These are phyloP conservation scores for Przewalskia tangutica DNA, from an alignment of 257 asterid genomes.

Conservation along the genomic window DNA sequence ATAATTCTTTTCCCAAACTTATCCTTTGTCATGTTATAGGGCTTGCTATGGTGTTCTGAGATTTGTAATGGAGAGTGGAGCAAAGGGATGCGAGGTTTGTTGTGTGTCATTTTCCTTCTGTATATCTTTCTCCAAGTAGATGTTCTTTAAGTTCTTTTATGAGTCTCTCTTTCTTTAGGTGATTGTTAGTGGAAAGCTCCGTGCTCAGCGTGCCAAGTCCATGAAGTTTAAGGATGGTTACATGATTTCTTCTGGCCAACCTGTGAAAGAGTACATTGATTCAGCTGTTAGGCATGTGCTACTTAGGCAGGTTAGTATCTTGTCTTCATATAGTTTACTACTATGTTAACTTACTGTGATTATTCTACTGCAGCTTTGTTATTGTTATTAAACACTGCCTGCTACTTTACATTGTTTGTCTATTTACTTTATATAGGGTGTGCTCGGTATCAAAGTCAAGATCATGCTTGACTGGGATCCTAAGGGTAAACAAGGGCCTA, in stretches of 20 bases:
- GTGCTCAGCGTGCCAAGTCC: constrained; percentile 58
- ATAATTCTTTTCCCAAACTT: not conserved
- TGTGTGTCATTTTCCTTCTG: not conserved
- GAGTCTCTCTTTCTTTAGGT: constrained; percentile 22
- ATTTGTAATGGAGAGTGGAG: constrained; percentile 54
- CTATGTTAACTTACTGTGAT: not conserved
- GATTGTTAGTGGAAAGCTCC: constrained; percentile 54
- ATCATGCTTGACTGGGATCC: constrained; percentile 10
- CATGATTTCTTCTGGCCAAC: constrained; percentile 69
- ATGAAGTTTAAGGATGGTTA: constrained; percentile 66
- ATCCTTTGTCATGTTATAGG: constrained; percentile 11
- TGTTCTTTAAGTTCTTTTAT: not conserved
- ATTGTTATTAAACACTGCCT: not conserved
- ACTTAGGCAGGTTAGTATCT: constrained; percentile 28
- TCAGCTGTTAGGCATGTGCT: constrained; percentile 61
- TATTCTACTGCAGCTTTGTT: not conserved
- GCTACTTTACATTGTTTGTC: not conserved
- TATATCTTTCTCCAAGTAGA: not conserved
- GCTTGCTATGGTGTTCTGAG: constrained; percentile 59
- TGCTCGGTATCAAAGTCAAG: constrained; percentile 7
- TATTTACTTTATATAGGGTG: not conserved
- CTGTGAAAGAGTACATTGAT: constrained; percentile 54
- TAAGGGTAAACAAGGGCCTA: constrained; percentile 6
- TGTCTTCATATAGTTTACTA: not conserved
- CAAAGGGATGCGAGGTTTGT: constrained; percentile 52